Percentiles rank a stretch among this genome's conserved stretches.
Evolutionary conservation across 345 rosid genomes (phyloP).

Genomic region (Cardamine resedifolia): DNA sequence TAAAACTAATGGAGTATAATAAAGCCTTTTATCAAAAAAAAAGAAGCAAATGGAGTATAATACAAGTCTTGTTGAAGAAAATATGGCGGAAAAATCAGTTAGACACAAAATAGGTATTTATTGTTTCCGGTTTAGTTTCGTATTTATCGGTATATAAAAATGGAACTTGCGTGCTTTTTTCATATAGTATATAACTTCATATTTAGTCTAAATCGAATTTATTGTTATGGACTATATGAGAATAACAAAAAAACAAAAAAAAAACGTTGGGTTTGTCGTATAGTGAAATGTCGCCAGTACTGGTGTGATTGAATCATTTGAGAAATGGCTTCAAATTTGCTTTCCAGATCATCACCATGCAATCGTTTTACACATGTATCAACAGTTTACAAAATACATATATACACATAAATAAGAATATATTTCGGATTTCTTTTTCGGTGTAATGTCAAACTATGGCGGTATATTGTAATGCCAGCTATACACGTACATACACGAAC

Average conservation of each 20-base stretch:
- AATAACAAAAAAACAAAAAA: neutral
- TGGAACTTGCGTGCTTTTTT: neutral
- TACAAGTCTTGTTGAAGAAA: neutral
- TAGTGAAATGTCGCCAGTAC: constrained; percentile 21
- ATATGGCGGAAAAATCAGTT: neutral
- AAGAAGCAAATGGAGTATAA: too few relatives aligned
- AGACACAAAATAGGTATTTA: neutral
- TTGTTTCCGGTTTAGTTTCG: neutral
- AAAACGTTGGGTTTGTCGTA: constrained; percentile 12
- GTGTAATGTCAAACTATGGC: neutral
- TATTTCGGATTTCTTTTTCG: neutral
- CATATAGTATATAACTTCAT: neutral
- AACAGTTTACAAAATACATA: neutral
- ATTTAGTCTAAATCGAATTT: neutral
- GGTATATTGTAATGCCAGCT: neutral
- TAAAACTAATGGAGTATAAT: neutral
- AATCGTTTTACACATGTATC: constrained; percentile 1
- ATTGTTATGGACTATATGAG: neutral
- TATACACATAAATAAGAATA: neutral
- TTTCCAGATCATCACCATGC: constrained; percentile 7
- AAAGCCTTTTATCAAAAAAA: too few relatives aligned
- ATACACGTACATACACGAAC: neutral
- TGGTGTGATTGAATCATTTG: constrained; percentile 12
- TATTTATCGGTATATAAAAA: neutral
- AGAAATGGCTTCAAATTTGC: constrained; percentile 5